These are phyloP conservation scores for Leccinum disarticulatum DNA, from an alignment of 768 basidiomycete genomes.

Conservation along the genomic window DNA sequence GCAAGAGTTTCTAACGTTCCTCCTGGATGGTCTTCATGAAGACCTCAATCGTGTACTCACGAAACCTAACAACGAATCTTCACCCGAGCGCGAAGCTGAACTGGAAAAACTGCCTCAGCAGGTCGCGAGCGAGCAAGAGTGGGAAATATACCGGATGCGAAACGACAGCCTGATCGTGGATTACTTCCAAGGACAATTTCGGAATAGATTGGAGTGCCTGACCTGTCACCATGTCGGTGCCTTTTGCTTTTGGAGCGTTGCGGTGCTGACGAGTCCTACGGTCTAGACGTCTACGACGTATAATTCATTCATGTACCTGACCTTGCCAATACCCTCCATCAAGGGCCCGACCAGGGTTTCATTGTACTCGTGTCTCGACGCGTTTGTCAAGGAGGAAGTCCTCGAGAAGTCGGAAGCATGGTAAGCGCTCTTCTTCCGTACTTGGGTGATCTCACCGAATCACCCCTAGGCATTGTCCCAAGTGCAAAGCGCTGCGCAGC, in stretches of 20 bases:
- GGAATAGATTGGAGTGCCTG: constrained; percentile 84
- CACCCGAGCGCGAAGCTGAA: constrained; percentile 82
- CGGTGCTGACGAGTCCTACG: constrained; percentile 11
- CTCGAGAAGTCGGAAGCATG: constrained; percentile 94
- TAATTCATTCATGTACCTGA: constrained; percentile 94
- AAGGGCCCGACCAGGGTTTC: constrained; percentile 59
- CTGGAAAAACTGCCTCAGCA: constrained; percentile 85
- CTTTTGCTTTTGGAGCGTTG: constrained; percentile 4
- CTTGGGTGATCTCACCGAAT: constrained; percentile 1
- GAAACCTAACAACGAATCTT: constrained; percentile 63
- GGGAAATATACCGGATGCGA: constrained; percentile 84
- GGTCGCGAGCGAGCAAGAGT: constrained; percentile 90
- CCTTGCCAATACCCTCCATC: constrained; percentile 79
- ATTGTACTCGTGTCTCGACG: constrained; percentile 80
- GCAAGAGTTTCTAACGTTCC: constrained; percentile 93
- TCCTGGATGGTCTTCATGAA: constrained; percentile 90
- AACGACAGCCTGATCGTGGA: constrained; percentile 96
- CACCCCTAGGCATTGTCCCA: constrained; percentile 83
- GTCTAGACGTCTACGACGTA: constrained; percentile 93
- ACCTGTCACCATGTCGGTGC: constrained; percentile 77
- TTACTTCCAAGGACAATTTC: constrained; percentile 96
- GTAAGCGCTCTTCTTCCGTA: constrained; percentile 42
- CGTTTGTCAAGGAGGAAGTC: constrained; percentile 87
- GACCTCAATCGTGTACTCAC: constrained; percentile 80
- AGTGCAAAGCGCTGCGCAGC: constrained; percentile 84